These are phyloP conservation scores for Ustilago lituana DNA, from an alignment of 1,284 basidiomycete genomes.

Conservation along the genomic window DNA sequence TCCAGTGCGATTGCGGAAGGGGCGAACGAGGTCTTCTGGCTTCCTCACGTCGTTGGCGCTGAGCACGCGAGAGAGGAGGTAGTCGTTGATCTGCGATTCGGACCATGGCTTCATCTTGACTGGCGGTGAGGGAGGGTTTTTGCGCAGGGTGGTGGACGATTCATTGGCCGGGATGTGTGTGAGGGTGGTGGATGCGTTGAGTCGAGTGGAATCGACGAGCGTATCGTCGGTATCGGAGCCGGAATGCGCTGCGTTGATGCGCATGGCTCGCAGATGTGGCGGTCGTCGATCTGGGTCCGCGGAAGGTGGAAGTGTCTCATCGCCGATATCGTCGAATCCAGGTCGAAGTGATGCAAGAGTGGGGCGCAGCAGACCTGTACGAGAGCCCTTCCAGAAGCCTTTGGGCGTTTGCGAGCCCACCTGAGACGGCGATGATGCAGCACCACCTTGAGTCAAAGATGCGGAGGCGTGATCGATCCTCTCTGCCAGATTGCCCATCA, in stretches of 20 bases:
- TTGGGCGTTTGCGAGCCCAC: constrained; percentile 17
- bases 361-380: constrained; percentile 55
- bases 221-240: constrained; percentile 59
- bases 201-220: constrained; percentile 48
- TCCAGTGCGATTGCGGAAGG: constrained; percentile 38
- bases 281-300: constrained; percentile 20
- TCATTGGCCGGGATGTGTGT: neutral
- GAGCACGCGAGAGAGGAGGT: constrained; percentile 60
- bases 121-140: constrained; percentile 22
- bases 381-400: constrained; percentile 54
- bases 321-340: constrained; percentile 16
- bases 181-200: constrained; percentile 25
- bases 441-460: neutral
- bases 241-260: constrained; percentile 37
- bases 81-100: constrained; percentile 62
- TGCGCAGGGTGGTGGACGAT: constrained; percentile 3
- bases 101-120: constrained; percentile 48
- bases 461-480: constrained; percentile 23
- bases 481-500: constrained; percentile 32
- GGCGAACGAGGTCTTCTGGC: constrained; percentile 59
- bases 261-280: constrained; percentile 35
- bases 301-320: constrained; percentile 1
- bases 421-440: too few species aligned
- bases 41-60: constrained; percentile 59
- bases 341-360: constrained; percentile 58